Evolutionary conservation across 2,329 filamentous ascomycete species (phyloP).

Genomic region (Zymoseptoria ardabiliae): DNA sequence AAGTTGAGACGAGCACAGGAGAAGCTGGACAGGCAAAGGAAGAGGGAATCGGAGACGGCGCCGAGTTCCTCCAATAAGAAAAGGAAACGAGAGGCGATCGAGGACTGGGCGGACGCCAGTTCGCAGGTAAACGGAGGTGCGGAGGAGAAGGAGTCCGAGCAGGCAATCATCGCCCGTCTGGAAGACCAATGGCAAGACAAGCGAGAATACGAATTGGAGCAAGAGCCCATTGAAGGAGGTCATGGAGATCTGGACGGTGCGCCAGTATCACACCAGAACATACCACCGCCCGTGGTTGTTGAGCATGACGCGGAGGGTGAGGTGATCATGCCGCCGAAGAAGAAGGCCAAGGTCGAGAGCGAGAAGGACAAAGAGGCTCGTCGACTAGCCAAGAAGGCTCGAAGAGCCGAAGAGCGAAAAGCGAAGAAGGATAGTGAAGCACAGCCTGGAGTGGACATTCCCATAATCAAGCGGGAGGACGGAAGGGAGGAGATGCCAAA

Average conservation of each 20-base stretch:
- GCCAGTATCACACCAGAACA: slow-evolving; percentile 27
- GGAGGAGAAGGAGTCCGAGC: background rate
- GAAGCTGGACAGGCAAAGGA: slow-evolving; percentile 3
- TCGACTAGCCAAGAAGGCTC: slow-evolving; percentile 50
- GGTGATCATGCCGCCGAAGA: slow-evolving; percentile 7
- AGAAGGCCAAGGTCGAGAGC: slow-evolving; percentile 8
- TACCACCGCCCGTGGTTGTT: slow-evolving; percentile 21
- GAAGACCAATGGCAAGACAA: slow-evolving; percentile 36
- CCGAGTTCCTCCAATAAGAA: background rate
- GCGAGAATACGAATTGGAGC: slow-evolving; percentile 35
- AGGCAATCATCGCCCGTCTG: slow-evolving; percentile 3
- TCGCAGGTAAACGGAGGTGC: background rate
- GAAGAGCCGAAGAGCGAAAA: slow-evolving; percentile 38
- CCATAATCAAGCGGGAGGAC: background rate
- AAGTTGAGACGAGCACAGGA: slow-evolving; percentile 8
- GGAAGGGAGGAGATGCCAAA: background rate
- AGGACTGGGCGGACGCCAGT: background rate
- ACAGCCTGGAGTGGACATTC: background rate
- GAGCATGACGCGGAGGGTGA: slow-evolving; percentile 18
- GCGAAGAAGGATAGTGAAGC: slow-evolving; percentile 2
- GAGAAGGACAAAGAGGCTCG: slow-evolving; percentile 45
- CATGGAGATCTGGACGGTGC: slow-evolving; percentile 30
- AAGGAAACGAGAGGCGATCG: background rate
- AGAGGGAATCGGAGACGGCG: slow-evolving; percentile 1
- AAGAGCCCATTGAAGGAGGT: slow-evolving; percentile 36